Conservation (phyloP, 768 basidiomycete genomes). For the Suillus discolor region DNA sequence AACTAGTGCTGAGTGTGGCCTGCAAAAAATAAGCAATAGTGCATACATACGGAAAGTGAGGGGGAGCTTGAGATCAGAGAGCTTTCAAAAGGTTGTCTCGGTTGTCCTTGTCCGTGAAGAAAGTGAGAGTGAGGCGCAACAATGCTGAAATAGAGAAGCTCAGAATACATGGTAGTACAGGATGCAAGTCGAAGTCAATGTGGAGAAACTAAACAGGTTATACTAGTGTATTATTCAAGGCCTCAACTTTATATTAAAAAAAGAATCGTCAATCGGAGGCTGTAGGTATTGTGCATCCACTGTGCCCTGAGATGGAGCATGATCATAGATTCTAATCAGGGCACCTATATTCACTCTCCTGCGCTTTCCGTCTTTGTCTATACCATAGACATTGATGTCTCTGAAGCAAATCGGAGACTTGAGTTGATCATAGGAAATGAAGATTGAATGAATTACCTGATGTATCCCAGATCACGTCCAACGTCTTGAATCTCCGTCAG, state of each 20-base stretch:
- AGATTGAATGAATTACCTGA: neutral
- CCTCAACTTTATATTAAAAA: neutral
- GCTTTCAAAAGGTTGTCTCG: no score
- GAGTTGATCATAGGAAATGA: neutral
- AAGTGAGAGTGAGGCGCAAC: neutral
- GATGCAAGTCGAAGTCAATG: no score
- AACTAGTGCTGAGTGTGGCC: no score
- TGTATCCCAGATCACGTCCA: neutral
- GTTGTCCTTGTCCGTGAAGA: no score
- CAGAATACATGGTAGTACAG: no score
- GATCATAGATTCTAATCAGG: neutral
- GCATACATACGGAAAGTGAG: no score
- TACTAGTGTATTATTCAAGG: no score
- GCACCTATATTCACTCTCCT: neutral
- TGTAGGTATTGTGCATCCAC: neutral
- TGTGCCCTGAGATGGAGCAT: neutral
- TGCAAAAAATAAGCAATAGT: no score
- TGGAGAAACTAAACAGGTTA: no score
- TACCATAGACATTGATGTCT: neutral
- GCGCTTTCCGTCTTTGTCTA: neutral
- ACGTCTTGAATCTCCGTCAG: neutral
- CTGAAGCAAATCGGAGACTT: neutral
- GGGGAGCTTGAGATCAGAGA: no score
- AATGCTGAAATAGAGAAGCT: no score
- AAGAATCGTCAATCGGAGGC: neutral